Percentiles rank a stretch among this genome's conserved stretches.
Evolutionary conservation across 2,329 filamentous ascomycete genomes (phyloP).

Genomic region (Diaporthe australafricana): DNA sequence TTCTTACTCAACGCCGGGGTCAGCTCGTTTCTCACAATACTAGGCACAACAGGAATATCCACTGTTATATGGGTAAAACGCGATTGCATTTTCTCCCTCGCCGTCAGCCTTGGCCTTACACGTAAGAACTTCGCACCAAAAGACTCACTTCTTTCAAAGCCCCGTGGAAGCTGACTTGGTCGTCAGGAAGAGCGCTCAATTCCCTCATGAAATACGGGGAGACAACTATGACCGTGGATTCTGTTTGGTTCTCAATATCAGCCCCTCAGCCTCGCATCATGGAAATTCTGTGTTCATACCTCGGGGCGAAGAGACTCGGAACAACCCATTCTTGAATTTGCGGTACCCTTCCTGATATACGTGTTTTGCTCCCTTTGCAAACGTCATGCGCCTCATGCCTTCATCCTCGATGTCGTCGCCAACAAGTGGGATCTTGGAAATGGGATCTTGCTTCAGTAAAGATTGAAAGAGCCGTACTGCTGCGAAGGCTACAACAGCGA

Average conservation of each 20-base stretch:
- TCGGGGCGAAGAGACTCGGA: not conserved
- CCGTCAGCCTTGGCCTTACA: not conserved
- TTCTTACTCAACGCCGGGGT: conserved; percentile 35
- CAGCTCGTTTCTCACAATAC: conserved; percentile 29
- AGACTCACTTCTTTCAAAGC: conserved; percentile 31
- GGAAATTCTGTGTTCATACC: not conserved
- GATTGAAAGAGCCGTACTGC: conserved; percentile 10
- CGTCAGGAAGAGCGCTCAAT: conserved; percentile 32
- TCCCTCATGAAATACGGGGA: conserved; percentile 26
- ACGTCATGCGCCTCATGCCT: conserved; percentile 43
- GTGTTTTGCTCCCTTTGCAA: conserved; percentile 39
- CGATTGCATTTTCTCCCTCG: conserved; percentile 29
- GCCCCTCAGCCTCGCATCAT: not conserved
- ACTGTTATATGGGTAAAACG: conserved; percentile 17
- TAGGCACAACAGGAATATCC: conserved; percentile 27
- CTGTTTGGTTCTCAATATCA: conserved; percentile 16
- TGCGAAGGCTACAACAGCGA: not conserved
- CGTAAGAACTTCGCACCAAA: not conserved
- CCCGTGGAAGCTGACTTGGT: conserved; percentile 29
- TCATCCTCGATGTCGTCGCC: conserved; percentile 42
- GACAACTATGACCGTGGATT: conserved; percentile 24
- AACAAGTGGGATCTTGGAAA: conserved; percentile 42
- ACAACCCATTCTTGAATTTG: not conserved
- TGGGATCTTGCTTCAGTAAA: conserved; percentile 35
- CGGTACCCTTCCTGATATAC: conserved; percentile 46